These are phyloP conservation scores for Nemania sp. DNA, from an alignment of 2,329 filamentous ascomycete genomes.

Conservation along the genomic window DNA sequence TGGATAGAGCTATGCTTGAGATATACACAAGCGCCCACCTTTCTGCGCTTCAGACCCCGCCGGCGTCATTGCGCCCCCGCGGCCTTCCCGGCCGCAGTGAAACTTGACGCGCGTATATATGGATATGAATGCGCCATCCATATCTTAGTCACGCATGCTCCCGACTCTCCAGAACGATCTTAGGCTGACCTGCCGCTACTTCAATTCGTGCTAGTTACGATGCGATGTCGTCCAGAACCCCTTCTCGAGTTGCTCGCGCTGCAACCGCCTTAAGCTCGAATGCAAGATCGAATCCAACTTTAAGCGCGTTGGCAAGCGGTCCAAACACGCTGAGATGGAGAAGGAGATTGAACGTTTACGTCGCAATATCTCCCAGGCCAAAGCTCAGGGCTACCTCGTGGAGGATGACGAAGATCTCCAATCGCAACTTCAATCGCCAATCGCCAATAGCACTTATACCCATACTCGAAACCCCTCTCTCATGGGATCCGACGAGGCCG, in stretches of 20 bases:
- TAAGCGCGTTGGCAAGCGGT: conserved; percentile 80
- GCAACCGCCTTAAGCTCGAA: conserved; percentile 75
- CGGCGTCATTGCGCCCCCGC: no score
- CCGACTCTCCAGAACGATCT: conserved; percentile 11
- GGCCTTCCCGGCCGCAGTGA: no score
- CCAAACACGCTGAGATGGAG: conserved; percentile 84
- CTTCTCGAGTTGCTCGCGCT: conserved; percentile 76
- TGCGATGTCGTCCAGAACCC: conserved; percentile 84
- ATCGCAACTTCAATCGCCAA: conserved; percentile 61
- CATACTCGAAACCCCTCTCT: conserved; percentile 65
- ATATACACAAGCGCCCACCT: neutral
- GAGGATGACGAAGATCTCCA: conserved; percentile 59
- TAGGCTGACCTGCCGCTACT: conserved; percentile 24
- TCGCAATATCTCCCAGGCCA: conserved; percentile 62
- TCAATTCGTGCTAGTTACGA: conserved; percentile 51
- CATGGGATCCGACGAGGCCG: conserved; percentile 70
- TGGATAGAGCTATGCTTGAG: neutral
- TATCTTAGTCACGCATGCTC: conserved; percentile 27
- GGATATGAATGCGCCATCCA: neutral
- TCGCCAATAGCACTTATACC: conserved; percentile 59
- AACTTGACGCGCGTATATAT: neutral
- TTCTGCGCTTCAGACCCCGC: neutral
- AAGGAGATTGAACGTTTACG: conserved; percentile 74
- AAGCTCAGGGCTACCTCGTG: conserved; percentile 59
- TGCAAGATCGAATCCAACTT: conserved; percentile 90